Base-by-base conservation (phyloP, 192 early-diverging fungal species). In the Linderina pennispora region DNA sequence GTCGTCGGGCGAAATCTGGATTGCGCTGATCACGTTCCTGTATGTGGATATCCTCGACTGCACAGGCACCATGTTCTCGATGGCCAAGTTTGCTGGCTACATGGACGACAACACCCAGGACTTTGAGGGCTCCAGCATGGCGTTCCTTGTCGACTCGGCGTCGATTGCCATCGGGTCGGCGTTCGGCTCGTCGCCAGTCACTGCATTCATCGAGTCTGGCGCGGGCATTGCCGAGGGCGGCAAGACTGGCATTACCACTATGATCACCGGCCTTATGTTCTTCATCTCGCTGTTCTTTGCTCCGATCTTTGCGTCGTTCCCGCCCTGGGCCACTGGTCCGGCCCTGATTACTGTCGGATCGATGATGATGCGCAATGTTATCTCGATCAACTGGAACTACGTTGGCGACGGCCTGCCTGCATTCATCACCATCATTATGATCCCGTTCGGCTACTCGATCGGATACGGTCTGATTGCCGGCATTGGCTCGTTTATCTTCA, bases 21-120 rank as follows among this genome's bases (percentile, higher is more conserved):
- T 88, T 20, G 88, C 89, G 6, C 72, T 91, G 36, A 76, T 91
- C 36, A 91, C 84, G 2, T 88, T 91, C 64, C 60, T 91, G 36
- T 91, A 89, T 45, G 84, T 91, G 48, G 89, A 91, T 62, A 86
- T 91, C 35, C 63, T 91, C 49, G 89, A 91, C 58, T 87, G 85
- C 42, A 91, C 88, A 3, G 87, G 86, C 15, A 89, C 88, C 23
- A 72, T 91, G 80, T 88, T 82, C 45, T 88, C 87, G 19, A 87
- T 89, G 88, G 86, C 87, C 22, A 77, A 77, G 44, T 88, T 84
- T 65, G 88, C 80, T 47, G 85, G 88, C 18, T 87, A 82, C 53
- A 79, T 77, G 58, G 79, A 88, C 43, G 76, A 84, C 44, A 62
- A 70, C n/a, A 86, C 67, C 0, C 67, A 85, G 49, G 84, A 91